Evolutionary conservation across 2,329 filamentous ascomycete genomes (phyloP), one percentile per base, ranked within the genome.

Genomic region (Trichoderma koningiopsis): DNA sequence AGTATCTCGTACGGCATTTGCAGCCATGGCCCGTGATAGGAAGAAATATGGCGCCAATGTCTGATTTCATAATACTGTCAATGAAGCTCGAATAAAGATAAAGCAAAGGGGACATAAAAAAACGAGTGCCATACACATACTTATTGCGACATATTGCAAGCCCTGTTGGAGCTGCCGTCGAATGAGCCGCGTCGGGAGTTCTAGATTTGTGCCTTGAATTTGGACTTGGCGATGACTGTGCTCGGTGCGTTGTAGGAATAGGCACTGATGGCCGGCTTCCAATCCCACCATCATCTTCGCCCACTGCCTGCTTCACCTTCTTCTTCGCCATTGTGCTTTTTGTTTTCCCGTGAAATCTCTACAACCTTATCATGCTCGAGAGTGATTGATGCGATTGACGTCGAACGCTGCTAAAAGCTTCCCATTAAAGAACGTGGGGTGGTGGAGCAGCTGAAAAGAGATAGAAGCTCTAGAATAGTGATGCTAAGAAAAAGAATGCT

Each of bases 21-120:
- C 16, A 94, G 87, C 93, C 93, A 96, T 73, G 92, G 89, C 29
- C 92, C 93, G 76, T 94, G 90, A 76, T 92, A 96, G 33, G 90
- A 91, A 27, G 92, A 94, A 70, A 96, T 94, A 78, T 93, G 93
- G 72, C 89, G 87, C 92, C 92, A 95, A 81, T 95, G 92, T 78
- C 92, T 95, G 61, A 31, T 29, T 57, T 22, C 8, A 33, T 53
- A 14, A 59, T 27, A 22, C 35, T n/a, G 57, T 57, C 29, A 62
- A 27, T 47, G 3, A 53, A 27, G 19, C 2, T 14, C 56, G 29
- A 16, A 0, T 40, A 27, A 53, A 63, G 43, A 37, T 13, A 31
- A 43, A 29, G 49, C 22, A 35, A 62, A 19, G 29, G 16, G 27
- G 10, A 59, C 7, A 35, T 14, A 53, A 53, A 64, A 64, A 58